Base-by-base conservation (phyloP, 805 yeast species). In the Saccharomycopsis fodiens region DNA sequence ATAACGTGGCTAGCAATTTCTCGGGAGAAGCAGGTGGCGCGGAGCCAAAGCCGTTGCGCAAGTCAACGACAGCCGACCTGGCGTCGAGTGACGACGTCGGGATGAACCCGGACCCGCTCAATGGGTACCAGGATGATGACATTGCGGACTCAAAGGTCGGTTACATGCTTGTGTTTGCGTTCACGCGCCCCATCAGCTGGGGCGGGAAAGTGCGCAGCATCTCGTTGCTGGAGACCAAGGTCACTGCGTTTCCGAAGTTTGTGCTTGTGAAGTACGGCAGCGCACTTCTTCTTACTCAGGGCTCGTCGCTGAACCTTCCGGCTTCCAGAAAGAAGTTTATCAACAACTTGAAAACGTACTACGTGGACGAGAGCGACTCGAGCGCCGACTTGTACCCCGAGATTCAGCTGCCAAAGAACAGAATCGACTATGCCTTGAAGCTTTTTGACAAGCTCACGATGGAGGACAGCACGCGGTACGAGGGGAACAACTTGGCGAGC, bases 91-190 rank as follows among this genome's bases (percentile, higher is more conserved):
- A 17, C 22, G 29, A 25, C 10, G 29, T 6, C 6, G 29, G 29
- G 10, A 25, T 25, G 29, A 19, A 36, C 22, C 7, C 22, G 16
- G 40, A 21, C 20, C 36, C 17, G 8, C 20, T 32, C 15, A 32
- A 32, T 10, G 15, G 20, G 8, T 15, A 17, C 36, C 20, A 15
- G 17, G 36, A 32, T 5, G 36, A 32, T 10, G 37, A 38, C 21
- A 23, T 27, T 4, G 3, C 12, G 2, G n/a, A 31, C 31, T 30
- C 29, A 5, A 32, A 25, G 16, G 40, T 29, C 13, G 46, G 45
- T 7, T 48, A 48, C 20, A 17, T 47, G 39, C 30, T 50, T 10
- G 30, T 50, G 20, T 17, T 47, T n/a, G 48, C 51, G 10, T 41
- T 44, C 4, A 15, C 38, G 4, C 35, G 44, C 30, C 40, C 29